These are phyloP conservation scores for Ceratobasidium sp. DNA, from an alignment of 1,284 basidiomycete species.

Conservation along the genomic window DNA sequence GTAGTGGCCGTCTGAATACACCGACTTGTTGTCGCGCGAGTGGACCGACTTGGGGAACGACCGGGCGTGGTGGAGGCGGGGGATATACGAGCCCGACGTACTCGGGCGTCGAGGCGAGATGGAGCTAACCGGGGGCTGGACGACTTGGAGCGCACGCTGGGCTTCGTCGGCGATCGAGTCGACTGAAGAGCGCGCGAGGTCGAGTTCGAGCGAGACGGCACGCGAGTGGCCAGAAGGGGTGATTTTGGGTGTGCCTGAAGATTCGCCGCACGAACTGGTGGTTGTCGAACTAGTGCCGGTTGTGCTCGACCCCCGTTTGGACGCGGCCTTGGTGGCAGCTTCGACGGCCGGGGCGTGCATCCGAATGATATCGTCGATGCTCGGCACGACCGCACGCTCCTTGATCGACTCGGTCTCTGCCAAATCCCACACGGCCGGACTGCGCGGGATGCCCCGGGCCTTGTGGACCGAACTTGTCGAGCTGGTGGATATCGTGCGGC, in stretches of 20 bases:
- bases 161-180: conserved; percentile 85
- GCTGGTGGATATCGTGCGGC: conserved; percentile 30
- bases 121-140: not conserved
- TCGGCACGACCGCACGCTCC: conserved; percentile 61
- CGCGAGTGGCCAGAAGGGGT: conserved; percentile 59
- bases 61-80: conserved; percentile 54
- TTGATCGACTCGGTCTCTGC: conserved; percentile 18
- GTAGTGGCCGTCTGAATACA: no score
- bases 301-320: conserved; percentile 39
- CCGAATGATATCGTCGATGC: conserved; percentile 83
- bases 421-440: conserved; percentile 34
- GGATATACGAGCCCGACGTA: conserved; percentile 34
- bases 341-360: conserved; percentile 66
- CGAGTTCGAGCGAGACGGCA: conserved; percentile 53
- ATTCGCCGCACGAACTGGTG: not conserved
- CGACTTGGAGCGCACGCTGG: conserved; percentile 61
- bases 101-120: conserved; percentile 9
- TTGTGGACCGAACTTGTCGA: conserved; percentile 18
- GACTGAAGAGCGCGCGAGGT: conserved; percentile 70
- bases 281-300: conserved; percentile 47
- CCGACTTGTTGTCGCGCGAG: no score
- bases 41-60: conserved; percentile 58
- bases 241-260: conserved; percentile 38
- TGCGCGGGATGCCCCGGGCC: conserved; percentile 26
- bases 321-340: conserved; percentile 51